Evolutionary conservation across 768 basidiomycete genomes (phyloP), one percentile per base, ranked within the genome.

Genomic region (Guyanaporus albipodus): DNA sequence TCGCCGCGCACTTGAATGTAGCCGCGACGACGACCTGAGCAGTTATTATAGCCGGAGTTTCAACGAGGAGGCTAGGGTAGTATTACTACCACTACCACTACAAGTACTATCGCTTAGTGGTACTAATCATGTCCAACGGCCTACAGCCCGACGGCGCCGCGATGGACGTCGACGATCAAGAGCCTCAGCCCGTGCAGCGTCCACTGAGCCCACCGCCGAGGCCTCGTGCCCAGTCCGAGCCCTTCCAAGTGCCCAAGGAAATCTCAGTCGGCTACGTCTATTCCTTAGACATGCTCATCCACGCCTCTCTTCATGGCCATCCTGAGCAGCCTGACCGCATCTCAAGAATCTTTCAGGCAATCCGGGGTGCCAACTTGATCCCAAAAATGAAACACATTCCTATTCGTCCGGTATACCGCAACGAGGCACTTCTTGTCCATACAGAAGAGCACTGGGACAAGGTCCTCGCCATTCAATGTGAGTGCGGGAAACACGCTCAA

Each of bases 381-480:
- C 58, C 71, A 15, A 78, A 79, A 58, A 95, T 95, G 90, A 80
- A 83, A 59, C 77, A 76, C 57, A 69, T 98, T 17, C 82, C 82
- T 0, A 85, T 91, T 57, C 76, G 90, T 41, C 74, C 80, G 39
- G 91, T 87, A 11, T 73, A 76, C 34, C 80, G 78, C 50, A 77
- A 85, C 24, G 94, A 98, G 68, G 88, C 83, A 11, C 67, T 91
- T 46, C 80, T 97, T 19, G 92, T 97, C 4, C 96, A 99, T 66
- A 85, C 83, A 37, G 83, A 87, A 57, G 87, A 87, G 40, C 88
- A 91, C 53, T 97, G 94, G 93, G 80, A 92, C 53, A 90, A 89
- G 67, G 85, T 98, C 18, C 72, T 86, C 48, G 83, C 80, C 19
- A 83, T 93, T 21, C 83, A 84, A 67, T 74, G 93, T 94, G 66